These are phyloP conservation scores for Botrytis deweyae DNA, from an alignment of 2,329 filamentous ascomycete genomes.

Conservation along the genomic window DNA sequence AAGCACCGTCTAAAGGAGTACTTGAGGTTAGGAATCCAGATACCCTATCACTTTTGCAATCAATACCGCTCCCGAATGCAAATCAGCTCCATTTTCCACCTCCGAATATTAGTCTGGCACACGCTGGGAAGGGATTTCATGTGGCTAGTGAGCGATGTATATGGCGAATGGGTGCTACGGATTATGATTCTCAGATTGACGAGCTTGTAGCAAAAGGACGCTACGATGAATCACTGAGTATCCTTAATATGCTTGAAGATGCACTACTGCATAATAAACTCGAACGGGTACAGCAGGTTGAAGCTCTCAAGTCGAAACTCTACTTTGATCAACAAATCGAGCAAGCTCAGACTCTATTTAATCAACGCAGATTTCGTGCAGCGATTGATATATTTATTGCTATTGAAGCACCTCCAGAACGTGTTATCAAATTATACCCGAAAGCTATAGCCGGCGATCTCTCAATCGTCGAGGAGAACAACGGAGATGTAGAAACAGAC, in stretches of 20 bases:
- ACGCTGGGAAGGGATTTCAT: conserved; percentile 93
- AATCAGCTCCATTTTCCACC: conserved; percentile 87
- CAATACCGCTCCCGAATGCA: conserved; percentile 76
- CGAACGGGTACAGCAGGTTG: conserved; percentile 77
- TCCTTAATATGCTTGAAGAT: conserved; percentile 88
- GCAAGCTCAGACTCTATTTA: conserved; percentile 85
- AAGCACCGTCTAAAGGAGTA: conserved; percentile 76
- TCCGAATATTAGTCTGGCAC: conserved; percentile 88
- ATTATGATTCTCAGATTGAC: conserved; percentile 87
- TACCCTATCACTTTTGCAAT: conserved; percentile 86
- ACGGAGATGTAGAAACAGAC: conserved; percentile 45
- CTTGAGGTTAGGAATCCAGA: conserved; percentile 92
- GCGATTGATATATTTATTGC: conserved; percentile 84
- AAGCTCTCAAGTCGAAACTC: conserved; percentile 84
- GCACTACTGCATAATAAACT: conserved; percentile 82
- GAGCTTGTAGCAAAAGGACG: conserved; percentile 71
- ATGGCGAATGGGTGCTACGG: conserved; percentile 93
- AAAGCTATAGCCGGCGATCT: conserved; percentile 79
- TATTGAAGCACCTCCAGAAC: conserved; percentile 83
- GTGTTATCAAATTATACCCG: conserved; percentile 83
- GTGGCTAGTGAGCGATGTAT: conserved; percentile 88
- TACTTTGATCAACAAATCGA: conserved; percentile 71
- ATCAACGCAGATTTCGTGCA: conserved; percentile 76
- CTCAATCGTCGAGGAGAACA: conserved; percentile 57
- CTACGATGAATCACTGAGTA: conserved; percentile 89